Base-by-base conservation (phyloP, 129 eudicot species). In the Tagetes patula region DNA sequence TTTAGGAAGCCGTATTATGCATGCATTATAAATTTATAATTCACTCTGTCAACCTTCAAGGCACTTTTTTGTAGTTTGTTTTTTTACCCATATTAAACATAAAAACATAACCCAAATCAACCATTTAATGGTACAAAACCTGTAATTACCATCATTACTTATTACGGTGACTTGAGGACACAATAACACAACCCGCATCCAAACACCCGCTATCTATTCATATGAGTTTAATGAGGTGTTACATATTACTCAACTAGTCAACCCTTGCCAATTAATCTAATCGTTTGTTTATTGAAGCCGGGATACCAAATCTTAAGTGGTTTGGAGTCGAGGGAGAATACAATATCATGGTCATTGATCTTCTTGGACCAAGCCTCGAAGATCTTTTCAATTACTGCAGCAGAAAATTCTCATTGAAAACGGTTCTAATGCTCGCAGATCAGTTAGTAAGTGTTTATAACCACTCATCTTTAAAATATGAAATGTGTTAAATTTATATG, bases 361-460 rank as follows among this genome's bases (percentile, higher is more conserved):
- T 94, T 83, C 96, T 94, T 67, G 99, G 99, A 71, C 98, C 98
- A 42, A 93, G 98, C 70, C 80, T 93, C 45, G 98, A 93, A 82
- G 98, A 93, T 72, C 88, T 90, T 53, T 94, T 94, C 84, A 94
- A 94, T 80, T 94, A 94, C 77, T 94, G 96, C 76, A 90, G 83
- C 75, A 84, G 99, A 81, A 90, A 88, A 71, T 80, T 90, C 68
- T 69, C 97, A 14, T 80, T 94, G 84, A 93, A 93, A 88, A 89
- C 96, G 27, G 98, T 93, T 48, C 80, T 93, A 71, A 93, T 93
- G 98, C 99, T 94, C 70, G 99, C 99, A 30, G 99, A 94, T 76
- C 99, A 94, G 68, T 72, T 94, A 50, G 99, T 94, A 90, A 81
- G 96, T 82, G 45, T 12, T 52, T 67, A 38, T 66, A 45, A 47